Evolutionary conservation across 2,329 filamentous ascomycete species (phyloP).

Genomic region (Arthroderma sp.): DNA sequence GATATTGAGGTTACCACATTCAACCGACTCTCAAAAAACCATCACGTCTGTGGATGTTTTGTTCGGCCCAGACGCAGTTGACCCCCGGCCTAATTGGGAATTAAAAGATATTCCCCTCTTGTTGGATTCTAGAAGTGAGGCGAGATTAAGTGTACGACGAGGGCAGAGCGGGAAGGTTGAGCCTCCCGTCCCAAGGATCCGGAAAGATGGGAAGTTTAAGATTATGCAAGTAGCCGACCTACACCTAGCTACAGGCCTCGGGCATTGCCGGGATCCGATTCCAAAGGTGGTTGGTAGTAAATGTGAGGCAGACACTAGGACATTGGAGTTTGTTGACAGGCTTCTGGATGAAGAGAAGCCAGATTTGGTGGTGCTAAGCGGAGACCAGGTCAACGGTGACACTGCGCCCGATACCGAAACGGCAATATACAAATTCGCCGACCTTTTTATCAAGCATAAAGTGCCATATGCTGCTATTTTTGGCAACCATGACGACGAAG

Average conservation of each 20-base stretch:
- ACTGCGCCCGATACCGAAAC: constrained; percentile 83
- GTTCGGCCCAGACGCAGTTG: constrained; percentile 82
- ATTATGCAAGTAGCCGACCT: constrained; percentile 94
- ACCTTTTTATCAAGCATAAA: constrained; percentile 70
- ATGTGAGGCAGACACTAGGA: constrained; percentile 85
- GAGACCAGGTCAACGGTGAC: constrained; percentile 92
- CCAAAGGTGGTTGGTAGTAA: constrained; percentile 57
- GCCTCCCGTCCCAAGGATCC: constrained; percentile 64
- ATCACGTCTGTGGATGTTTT: constrained; percentile 76
- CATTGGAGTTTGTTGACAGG: constrained; percentile 72
- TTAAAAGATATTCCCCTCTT: constrained; percentile 63
- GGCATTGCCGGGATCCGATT: constrained; percentile 73
- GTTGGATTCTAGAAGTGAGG: constrained; percentile 50
- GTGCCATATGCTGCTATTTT: constrained; percentile 92
- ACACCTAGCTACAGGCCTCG: constrained; percentile 82
- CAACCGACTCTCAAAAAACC: constrained; percentile 60
- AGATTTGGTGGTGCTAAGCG: constrained; percentile 79
- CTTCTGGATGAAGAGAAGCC: constrained; percentile 88
- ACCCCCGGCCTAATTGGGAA: constrained; percentile 76
- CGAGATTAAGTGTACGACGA: constrained; percentile 65
- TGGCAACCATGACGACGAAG: constrained; percentile 95
- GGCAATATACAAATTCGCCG: constrained; percentile 85
- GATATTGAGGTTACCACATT: constrained; percentile 64
- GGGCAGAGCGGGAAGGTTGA: constrained; percentile 53
- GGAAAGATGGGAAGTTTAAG: constrained; percentile 87